Conservation (phyloP, 179 eudicot genomes). For the Spergularia azorica region DNA sequence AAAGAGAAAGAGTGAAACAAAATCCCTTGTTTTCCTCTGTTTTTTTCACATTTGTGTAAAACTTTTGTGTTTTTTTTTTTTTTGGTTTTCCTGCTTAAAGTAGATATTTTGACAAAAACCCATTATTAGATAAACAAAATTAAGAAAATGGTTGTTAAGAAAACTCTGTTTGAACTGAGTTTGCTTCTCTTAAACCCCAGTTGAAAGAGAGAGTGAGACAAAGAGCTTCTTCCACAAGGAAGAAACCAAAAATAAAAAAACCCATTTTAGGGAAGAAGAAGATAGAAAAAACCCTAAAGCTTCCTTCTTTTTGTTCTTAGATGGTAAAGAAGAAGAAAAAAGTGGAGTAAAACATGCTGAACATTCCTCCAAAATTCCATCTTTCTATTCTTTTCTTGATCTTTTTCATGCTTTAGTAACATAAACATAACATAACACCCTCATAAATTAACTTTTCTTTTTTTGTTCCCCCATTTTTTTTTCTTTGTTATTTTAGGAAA, state of each 20-base stretch:
- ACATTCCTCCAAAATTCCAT: slow-evolving; percentile 33
- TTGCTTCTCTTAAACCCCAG: slow-evolving; percentile 28
- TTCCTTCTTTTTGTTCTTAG: slow-evolving; percentile 22
- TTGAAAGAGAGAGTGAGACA: not conserved
- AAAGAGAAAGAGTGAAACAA: not conserved
- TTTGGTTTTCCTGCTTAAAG: not conserved
- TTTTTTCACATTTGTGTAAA: not conserved
- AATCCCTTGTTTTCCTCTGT: slow-evolving; percentile 12
- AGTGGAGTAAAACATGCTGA: slow-evolving; percentile 14
- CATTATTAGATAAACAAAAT: slow-evolving; percentile 4
- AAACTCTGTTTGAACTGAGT: slow-evolving; percentile 10
- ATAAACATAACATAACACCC: slow-evolving; percentile 15
- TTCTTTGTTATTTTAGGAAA: not conserved
- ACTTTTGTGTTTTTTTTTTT: too few species aligned
- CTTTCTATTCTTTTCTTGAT: slow-evolving; percentile 30
- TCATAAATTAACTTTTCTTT: not conserved
- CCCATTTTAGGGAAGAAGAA: slow-evolving; percentile 24
- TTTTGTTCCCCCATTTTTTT: not conserved
- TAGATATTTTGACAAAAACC: not conserved
- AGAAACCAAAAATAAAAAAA: slow-evolving; percentile 12
- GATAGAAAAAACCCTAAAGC: slow-evolving; percentile 25
- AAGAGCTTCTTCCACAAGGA: not conserved
- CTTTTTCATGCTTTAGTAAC: slow-evolving; percentile 21
- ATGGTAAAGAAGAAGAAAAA: slow-evolving; percentile 33
- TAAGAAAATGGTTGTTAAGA: slow-evolving; percentile 22